Base-by-base conservation (phyloP, 441 rosid genomes). In the Metrosideros polymorpha region DNA sequence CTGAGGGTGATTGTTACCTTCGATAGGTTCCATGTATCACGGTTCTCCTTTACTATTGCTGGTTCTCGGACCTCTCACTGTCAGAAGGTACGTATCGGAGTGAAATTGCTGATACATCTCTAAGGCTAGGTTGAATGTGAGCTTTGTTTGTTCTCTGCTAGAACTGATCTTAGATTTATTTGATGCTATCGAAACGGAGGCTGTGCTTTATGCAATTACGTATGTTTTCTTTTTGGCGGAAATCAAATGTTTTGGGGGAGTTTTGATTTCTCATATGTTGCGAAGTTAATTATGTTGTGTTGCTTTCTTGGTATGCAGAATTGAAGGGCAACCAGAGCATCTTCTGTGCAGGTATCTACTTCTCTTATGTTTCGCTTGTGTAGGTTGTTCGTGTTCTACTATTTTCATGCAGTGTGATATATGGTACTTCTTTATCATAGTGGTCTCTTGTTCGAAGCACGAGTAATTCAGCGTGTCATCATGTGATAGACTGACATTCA, bases 11-110 rank as follows among this genome's bases (percentile, higher is more conserved):
- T 22, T 84, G 30, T 85, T 18, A 86, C 88, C 87, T n/a, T 53
- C 85, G 85, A 55, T 88, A 98, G 99, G 99, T 91, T 96, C 99
- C 61, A 98, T 98, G 98, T 98, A 96, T 90, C 99, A 98, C 86
- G 99, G 98, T 87, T 96, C 99, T 19, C 98, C 99, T 55, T 90
- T 96, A 91, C 89, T 98, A 59, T 94, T 96, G 87, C 93, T 95
- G 4, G 59, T 96, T 86, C 92, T 98, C 18, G 99, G 99, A 61
- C 99, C 98, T 59, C 96, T 96, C 52, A 91, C 97, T 24, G 94
- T 92, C 88, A 92, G 89, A 86, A 95, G 98, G 99, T 96, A 84
- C 51, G 15, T 71, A 10, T 7, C 3, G 25, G 53, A 49, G 24
- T 49, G 17, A 49, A 29, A 12, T 9, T 19, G 4, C 84, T 5